Conservation (phyloP, 306 rosid genomes). For the Cicer chorassanicum region DNA sequence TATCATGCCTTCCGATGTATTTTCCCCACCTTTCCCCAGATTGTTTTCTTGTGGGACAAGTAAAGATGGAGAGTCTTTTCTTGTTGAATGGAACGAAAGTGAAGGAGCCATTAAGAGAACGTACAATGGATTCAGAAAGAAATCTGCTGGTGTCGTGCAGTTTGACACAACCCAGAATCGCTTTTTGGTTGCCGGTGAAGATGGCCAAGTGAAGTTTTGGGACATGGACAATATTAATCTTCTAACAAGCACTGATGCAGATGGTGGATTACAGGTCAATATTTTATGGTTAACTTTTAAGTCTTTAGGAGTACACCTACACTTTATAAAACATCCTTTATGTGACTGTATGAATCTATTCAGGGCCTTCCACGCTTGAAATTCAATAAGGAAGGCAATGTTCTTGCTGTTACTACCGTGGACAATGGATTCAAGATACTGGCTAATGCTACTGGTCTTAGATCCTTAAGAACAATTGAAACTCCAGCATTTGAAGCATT, state of each 20-base stretch:
- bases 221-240: conserved; percentile 69
- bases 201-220: conserved; percentile 85
- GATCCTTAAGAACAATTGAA: conserved; percentile 64
- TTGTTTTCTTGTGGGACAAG: conserved; percentile 95
- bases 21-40: conserved; percentile 49
- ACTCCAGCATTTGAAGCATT: conserved; percentile 70
- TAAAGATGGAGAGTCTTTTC: conserved; percentile 81
- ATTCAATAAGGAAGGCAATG: conserved; percentile 88
- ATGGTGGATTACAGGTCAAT: conserved; percentile 81
- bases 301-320: conserved; percentile 19
- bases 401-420: conserved; percentile 77
- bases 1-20: conserved; percentile 11
- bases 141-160: conserved; percentile 78
- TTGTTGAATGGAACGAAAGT: conserved; percentile 90
- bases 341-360: conserved; percentile 44
- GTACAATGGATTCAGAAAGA: conserved; percentile 77
- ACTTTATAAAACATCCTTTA: conserved; percentile 16
- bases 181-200: conserved; percentile 92
- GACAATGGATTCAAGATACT: conserved; percentile 84
- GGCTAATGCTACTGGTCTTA: conserved; percentile 69
- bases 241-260: conserved; percentile 65
- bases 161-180: conserved; percentile 83
- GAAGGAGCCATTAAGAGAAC: conserved; percentile 83
- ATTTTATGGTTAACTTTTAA: conserved; percentile 18
- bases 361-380: conserved; percentile 81